Conservation (phyloP, 2,329 filamentous ascomycete species). For the Xylariaceae sp. region DNA sequence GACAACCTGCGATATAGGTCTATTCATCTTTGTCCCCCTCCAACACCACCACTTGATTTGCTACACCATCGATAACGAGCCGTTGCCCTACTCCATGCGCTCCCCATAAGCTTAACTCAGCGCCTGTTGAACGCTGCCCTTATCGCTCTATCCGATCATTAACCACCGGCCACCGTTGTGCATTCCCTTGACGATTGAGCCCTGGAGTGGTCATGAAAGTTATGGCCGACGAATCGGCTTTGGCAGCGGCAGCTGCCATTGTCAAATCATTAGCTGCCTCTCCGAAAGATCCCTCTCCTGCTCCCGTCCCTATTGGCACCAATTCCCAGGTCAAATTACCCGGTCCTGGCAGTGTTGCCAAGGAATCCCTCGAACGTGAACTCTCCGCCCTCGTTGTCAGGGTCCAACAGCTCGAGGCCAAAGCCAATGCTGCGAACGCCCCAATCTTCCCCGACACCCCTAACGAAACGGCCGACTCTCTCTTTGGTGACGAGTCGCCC, state of each 20-base stretch:
- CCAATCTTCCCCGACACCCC: slow-evolving; percentile 76
- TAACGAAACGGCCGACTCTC: slow-evolving; percentile 70
- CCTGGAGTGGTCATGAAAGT: slow-evolving; percentile 25
- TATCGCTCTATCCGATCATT: slow-evolving; percentile 9
- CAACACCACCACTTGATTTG: slow-evolving; percentile 5
- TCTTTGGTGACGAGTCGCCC: slow-evolving; percentile 60
- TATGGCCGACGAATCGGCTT: slow-evolving; percentile 59
- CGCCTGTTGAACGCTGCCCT: slow-evolving; percentile 30
- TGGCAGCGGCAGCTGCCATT: slow-evolving; percentile 57
- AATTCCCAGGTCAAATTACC: slow-evolving; percentile 69
- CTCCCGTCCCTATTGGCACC: slow-evolving; percentile 44
- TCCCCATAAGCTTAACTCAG: slow-evolving; percentile 26
- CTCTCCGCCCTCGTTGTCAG: slow-evolving; percentile 76
- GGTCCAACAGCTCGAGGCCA: slow-evolving; percentile 81
- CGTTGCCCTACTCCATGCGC: slow-evolving; percentile 30
- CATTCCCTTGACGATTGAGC: slow-evolving; percentile 11
- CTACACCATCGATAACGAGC: slow-evolving; percentile 9
- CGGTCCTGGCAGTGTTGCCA: slow-evolving; percentile 74
- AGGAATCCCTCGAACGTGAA: slow-evolving; percentile 79
- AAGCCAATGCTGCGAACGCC: slow-evolving; percentile 63
- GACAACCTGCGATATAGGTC: slow-evolving; percentile 23
- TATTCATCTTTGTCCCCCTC: slow-evolving; percentile 6
- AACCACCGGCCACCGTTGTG: slow-evolving; percentile 3
- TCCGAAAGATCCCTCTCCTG: slow-evolving; percentile 41
- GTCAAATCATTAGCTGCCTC: slow-evolving; percentile 55